Evolutionary conservation across 352 stramenopile genomes (phyloP).

Genomic region (Globisporangium solare): DNA sequence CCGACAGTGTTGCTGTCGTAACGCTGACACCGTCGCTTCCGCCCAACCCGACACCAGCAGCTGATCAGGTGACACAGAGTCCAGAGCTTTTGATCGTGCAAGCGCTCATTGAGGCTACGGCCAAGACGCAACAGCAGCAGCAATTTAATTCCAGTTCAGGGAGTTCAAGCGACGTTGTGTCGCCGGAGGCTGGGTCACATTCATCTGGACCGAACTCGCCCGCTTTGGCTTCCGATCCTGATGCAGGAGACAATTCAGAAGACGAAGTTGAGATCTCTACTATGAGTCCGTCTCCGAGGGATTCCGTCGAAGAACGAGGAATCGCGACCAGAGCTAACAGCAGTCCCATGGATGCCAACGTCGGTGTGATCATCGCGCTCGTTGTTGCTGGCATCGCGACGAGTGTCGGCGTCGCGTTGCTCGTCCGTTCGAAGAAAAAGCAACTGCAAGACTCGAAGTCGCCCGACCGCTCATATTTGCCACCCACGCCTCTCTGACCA

Average conservation of each 20-base stretch:
- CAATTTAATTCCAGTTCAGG: background rate
- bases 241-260: background rate
- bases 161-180: background rate
- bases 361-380: slow-evolving; percentile 1
- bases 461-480: background rate
- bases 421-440: background rate
- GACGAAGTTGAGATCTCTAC: background rate
- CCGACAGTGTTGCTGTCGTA: background rate
- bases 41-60: background rate
- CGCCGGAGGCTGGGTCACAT: no score
- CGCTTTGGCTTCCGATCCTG: background rate
- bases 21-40: background rate
- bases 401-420: background rate
- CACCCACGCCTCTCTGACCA: background rate
- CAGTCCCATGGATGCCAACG: background rate
- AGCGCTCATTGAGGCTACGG: background rate
- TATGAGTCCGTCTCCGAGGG: background rate
- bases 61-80: background rate
- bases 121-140: background rate
- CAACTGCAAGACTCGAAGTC: background rate
- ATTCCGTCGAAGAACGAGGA: background rate
- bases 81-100: background rate
- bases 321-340: background rate
- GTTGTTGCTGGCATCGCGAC: slow-evolving; percentile 3
- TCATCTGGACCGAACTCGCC: no score